A percentile compares a stretch with the other conserved stretches of the same genome.
These are phyloP conservation scores for Debaryomyces coudertii DNA, from an alignment of 1,139 yeast genomes.

Conservation along the genomic window DNA sequence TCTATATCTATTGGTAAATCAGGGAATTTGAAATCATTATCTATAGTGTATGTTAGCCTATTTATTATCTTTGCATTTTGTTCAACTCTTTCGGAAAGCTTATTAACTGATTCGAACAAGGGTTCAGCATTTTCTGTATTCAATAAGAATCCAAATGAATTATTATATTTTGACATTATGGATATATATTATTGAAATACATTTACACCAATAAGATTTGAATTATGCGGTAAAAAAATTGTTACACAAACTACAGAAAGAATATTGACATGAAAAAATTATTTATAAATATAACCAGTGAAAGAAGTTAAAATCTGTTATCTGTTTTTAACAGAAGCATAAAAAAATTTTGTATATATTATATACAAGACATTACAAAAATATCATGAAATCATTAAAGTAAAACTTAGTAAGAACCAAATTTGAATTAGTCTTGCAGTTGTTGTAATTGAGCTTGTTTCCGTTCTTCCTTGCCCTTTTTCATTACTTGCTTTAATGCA, in stretches of 20 bases:
- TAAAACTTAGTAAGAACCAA: slow-evolving; percentile 1
- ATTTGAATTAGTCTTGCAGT: slow-evolving; percentile 13
- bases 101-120: slow-evolving; percentile 26
- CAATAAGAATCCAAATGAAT: slow-evolving; percentile 24
- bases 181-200: slow-evolving; percentile 13
- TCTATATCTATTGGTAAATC: slow-evolving; percentile 11
- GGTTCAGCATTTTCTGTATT: slow-evolving; percentile 45
- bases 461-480: slow-evolving; percentile 80
- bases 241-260: slow-evolving; percentile 1
- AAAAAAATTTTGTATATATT: slow-evolving; percentile 1
- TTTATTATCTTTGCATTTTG: slow-evolving; percentile 30
- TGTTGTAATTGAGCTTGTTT: slow-evolving; percentile 52
- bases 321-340: neutral
- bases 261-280: slow-evolving; percentile 4
- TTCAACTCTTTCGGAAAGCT: slow-evolving; percentile 26
- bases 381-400: slow-evolving; percentile 9
- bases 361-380: slow-evolving; percentile 1
- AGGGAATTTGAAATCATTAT: slow-evolving; percentile 27
- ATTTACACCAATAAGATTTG: neutral
- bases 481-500: slow-evolving; percentile 92
- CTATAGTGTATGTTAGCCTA: slow-evolving; percentile 29
- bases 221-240: slow-evolving; percentile 4
- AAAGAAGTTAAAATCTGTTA: neutral
- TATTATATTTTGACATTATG: slow-evolving; percentile 5
- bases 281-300: neutral